These are phyloP conservation scores for Ilyonectria sp. DNA, from an alignment of 2,329 filamentous ascomycete genomes.

Conservation along the genomic window DNA sequence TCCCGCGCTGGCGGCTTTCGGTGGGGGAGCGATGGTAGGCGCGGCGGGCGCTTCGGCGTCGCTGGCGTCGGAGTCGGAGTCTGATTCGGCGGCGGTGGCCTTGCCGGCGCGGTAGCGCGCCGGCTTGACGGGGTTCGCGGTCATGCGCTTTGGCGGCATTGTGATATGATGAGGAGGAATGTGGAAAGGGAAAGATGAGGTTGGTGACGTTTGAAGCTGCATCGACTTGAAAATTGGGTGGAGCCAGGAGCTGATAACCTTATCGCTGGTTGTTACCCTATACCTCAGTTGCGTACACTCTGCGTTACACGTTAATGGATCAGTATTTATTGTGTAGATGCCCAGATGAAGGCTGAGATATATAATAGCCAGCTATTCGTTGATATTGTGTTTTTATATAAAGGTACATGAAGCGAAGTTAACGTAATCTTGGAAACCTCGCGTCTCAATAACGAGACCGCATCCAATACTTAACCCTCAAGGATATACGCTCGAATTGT, in stretches of 20 bases:
- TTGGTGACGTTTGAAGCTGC: conserved; percentile 42
- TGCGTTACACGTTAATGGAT: too few relatives aligned
- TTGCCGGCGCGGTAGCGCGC: conserved; percentile 91
- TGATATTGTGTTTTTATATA: too few relatives aligned
- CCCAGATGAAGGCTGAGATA: too few relatives aligned
- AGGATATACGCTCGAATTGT: too few relatives aligned
- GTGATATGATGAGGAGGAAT: conserved; percentile 29
- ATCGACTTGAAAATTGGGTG: conserved; percentile 38
- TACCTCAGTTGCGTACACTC: background rate
- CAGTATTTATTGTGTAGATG: background rate
- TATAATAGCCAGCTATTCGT: too few relatives aligned
- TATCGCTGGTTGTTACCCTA: conserved; percentile 37
- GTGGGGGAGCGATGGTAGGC: conserved; percentile 65
- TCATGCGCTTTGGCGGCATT: conserved; percentile 89
- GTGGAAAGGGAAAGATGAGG: conserved; percentile 12
- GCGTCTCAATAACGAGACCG: too few relatives aligned
- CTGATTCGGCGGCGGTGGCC: conserved; percentile 69
- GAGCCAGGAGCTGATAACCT: conserved; percentile 37
- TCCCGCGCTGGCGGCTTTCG: conserved; percentile 70
- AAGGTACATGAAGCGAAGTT: too few relatives aligned
- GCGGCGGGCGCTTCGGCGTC: conserved; percentile 56
- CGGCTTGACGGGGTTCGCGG: conserved; percentile 87
- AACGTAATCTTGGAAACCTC: too few relatives aligned
- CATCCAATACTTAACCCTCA: too few relatives aligned
- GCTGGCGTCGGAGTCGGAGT: conserved; percentile 67